phyloP scores from a whole-genome alignment of 495 filamentous ascomycete species.

The Chlorociboria aeruginascens region DNA sequence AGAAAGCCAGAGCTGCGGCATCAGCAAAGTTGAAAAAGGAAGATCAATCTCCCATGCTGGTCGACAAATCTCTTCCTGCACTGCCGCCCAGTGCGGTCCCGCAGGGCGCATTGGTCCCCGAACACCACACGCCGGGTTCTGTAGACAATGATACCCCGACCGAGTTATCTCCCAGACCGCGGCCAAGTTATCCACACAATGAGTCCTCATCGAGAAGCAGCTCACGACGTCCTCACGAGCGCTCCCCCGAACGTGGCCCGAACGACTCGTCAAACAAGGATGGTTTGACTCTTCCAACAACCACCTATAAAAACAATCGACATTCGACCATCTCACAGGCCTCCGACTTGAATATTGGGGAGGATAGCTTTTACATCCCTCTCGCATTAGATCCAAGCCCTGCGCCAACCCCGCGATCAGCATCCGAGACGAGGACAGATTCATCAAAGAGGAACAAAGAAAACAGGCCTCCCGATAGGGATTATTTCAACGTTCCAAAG shows the following conservation, averaged over 20 bases:
- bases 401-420: slow-evolving; percentile 47
- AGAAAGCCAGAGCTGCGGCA: slow-evolving; percentile 60
- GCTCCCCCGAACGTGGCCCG: slow-evolving; percentile 33
- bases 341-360: slow-evolving; percentile 46
- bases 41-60: slow-evolving; percentile 50
- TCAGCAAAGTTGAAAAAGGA: slow-evolving; percentile 48
- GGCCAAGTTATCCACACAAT: slow-evolving; percentile 36
- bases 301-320: slow-evolving; percentile 66
- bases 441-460: slow-evolving; percentile 30
- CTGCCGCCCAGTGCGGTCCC: slow-evolving; percentile 66
- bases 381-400: slow-evolving; percentile 80
- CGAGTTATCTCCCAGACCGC: slow-evolving; percentile 57
- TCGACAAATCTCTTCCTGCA: slow-evolving; percentile 91
- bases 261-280: slow-evolving; percentile 33
- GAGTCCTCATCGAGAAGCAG: slow-evolving; percentile 33
- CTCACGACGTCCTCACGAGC: slow-evolving; percentile 28
- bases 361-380: slow-evolving; percentile 75
- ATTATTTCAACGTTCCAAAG: slow-evolving; percentile 35
- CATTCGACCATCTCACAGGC: slow-evolving; percentile 54
- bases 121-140: slow-evolving; percentile 64
- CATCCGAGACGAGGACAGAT: slow-evolving; percentile 31
- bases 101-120: slow-evolving; percentile 44
- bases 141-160: slow-evolving; percentile 47
- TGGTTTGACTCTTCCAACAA: slow-evolving; percentile 56
- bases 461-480: slow-evolving; percentile 23